These are phyloP conservation scores for Ceratocystis papillata DNA, from an alignment of 2,329 filamentous ascomycete genomes.

Conservation along the genomic window DNA sequence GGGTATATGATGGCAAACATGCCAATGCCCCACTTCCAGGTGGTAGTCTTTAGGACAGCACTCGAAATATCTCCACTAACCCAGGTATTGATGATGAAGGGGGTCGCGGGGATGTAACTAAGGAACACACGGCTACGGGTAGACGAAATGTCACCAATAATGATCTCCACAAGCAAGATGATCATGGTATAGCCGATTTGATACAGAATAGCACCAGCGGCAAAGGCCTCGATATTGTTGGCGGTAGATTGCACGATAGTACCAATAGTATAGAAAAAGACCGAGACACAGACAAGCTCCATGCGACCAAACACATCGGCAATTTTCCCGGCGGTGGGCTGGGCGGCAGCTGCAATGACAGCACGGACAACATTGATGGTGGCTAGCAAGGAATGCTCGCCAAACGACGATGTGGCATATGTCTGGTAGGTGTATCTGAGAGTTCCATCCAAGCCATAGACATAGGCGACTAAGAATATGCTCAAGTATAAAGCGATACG, in stretches of 20 bases:
- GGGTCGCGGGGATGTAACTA: conserved; percentile 50
- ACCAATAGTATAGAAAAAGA: conserved; percentile 50
- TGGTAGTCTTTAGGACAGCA: conserved; percentile 39
- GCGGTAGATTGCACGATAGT: conserved; percentile 48
- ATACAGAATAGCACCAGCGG: conserved; percentile 49
- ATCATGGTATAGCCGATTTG: conserved; percentile 54
- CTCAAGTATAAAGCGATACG: conserved; percentile 48
- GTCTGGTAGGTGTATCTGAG: conserved; percentile 48
- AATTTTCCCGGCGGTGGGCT: conserved; percentile 48
- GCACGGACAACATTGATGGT: conserved; percentile 48
- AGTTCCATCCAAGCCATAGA: conserved; percentile 50
- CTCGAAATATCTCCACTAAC: conserved; percentile 47
- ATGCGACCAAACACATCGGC: conserved; percentile 54
- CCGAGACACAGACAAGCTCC: conserved; percentile 45
- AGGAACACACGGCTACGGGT: conserved; percentile 52
- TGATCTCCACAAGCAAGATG: conserved; percentile 51
- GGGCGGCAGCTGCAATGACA: conserved; percentile 49
- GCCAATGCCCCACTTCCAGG: conserved; percentile 53
- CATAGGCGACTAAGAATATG: conserved; percentile 53
- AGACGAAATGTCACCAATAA: conserved; percentile 54
- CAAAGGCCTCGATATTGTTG: conserved; percentile 41
- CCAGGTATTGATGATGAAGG: conserved; percentile 56
- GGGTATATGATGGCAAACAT: conserved; percentile 57
- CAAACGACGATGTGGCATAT: conserved; percentile 41
- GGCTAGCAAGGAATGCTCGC: conserved; percentile 44